phyloP scores from a whole-genome alignment of 257 asterid species.

The Ophiorrhiza pumila region DNA sequence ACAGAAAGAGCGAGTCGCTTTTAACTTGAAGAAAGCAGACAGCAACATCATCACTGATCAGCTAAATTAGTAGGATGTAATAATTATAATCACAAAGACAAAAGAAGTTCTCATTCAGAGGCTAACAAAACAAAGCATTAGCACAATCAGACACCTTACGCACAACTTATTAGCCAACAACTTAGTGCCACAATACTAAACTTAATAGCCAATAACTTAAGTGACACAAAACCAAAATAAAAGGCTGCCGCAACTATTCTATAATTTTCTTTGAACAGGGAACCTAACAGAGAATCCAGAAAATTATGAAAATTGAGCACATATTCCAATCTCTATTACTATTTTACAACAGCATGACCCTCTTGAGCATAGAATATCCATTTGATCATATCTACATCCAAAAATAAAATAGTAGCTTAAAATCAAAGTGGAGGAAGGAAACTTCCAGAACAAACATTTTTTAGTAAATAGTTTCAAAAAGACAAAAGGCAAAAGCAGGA shows the following conservation, averaged over 20 bases:
- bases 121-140: neutral
- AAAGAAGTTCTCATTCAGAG: neutral
- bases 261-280: neutral
- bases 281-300: neutral
- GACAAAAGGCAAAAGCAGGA: conserved; percentile 14
- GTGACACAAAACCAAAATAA: neutral
- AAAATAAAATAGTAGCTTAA: conserved; percentile 2
- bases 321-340: neutral
- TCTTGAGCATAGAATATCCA: conserved; percentile 4
- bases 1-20: neutral
- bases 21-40: neutral
- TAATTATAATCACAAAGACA: neutral
- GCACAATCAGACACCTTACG: neutral
- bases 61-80: neutral
- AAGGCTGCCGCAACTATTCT: neutral
- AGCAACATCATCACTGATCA: neutral
- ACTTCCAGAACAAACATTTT: conserved; percentile 27
- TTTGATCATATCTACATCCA: conserved; percentile 6
- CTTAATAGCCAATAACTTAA: neutral
- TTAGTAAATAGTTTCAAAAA: neutral
- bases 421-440: conserved; percentile 18
- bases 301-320: neutral
- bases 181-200: too few relatives aligned
- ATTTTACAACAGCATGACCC: neutral
- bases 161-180: neutral